Base-by-base conservation (phyloP, 148 eudicot species). In the Fagopyrum tataricum region DNA sequence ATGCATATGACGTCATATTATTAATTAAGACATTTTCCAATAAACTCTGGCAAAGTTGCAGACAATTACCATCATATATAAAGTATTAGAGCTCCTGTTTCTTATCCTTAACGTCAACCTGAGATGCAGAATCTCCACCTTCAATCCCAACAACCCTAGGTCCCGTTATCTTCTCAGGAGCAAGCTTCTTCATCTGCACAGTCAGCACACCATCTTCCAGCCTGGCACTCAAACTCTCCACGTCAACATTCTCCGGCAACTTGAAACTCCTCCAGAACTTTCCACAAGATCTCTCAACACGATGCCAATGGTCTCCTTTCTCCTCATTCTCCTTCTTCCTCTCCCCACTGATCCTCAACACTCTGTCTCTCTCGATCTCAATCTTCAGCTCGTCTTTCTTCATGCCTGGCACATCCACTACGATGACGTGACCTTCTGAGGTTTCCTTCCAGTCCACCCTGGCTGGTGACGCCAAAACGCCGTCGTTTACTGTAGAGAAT, bases 361-460 rank as follows among this genome's bases (percentile, higher is more conserved):
- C 84, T 15, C 82, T 37, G 62, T 78, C 76, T 15, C 76, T 76
- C 49, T 84, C 86, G 52, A 84, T 74, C 75, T 81, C 84, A 3
- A 84, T 78, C 75, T 78, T 81, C 31, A 84, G 23, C 13, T 78
- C 84, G 5, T 84, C 84, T 62, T 78, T 81, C 21, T 42, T 78
- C 23, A 84, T 14, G 23, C 86, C 86, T 0, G 84, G 84, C 0
- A 84, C 78, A 64, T 80, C 86, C 70, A 78, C 23, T 0, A 14
- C 51, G 75, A 84, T 81, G 20, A 74, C 72, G 67, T 84, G 84
- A 0, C 79, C 78, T 14, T 84, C 84, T 0, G 80, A 55, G 0
- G 84, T 81, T 75, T 84, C 86, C 75, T 84, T 81, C 86, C 86
- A 78, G 61, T 84, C 86, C 13, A 84, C 84, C 47, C 72, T 78